Base-by-base conservation (phyloP, 768 basidiomycete genomes). In the Mycena polygramma region DNA sequence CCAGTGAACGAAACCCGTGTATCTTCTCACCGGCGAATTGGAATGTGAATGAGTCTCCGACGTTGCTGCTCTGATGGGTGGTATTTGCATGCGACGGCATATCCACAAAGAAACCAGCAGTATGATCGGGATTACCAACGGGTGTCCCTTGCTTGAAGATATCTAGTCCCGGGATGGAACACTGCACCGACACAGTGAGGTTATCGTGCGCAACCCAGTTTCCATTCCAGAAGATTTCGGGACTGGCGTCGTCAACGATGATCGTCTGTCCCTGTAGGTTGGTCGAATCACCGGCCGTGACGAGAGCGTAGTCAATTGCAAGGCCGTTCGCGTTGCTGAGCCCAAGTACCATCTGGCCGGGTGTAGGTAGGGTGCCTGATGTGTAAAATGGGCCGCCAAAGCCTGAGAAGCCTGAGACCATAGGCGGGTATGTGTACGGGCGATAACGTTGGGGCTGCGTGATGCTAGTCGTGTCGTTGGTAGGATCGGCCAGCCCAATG, bases 171-270 rank as follows among this genome's bases (percentile, higher is more conserved):
- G 49, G 49, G 7, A 52, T 52, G 51, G 24, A 7, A 11, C 51
- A 52, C 7, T n/a, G 24, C 51, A 52, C 24, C 51, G 51, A 6
- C 24, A 26, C 22, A 7, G 51, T 52, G 51, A 52, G 24, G 51
- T 52, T 52, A 52, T 52, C 51, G 2, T 52, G 51, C 51, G 24
- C 24, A 52, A 11, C 24, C 51, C 51, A 52, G 20, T 22, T 52
- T 26, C 51, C 37, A 30, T 57, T 57, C 54, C 54, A 57, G 37
- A 39, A 57, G n/a, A 57, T 57, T 35, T 57, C 54, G 17, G 37
- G 54, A 57, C 35, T 57, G 17, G 54, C 37, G 54, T 57, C 54
- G 35, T 57, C 54, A 30, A 57, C 54, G n/a, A 57, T 36, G 54
- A 57, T 36, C 20, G 35, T 57, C 35, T 57, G 54, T 7, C 54